Base-by-base conservation (phyloP, 2,329 filamentous ascomycete species). In the Verticillium nonalfalfae region DNA sequence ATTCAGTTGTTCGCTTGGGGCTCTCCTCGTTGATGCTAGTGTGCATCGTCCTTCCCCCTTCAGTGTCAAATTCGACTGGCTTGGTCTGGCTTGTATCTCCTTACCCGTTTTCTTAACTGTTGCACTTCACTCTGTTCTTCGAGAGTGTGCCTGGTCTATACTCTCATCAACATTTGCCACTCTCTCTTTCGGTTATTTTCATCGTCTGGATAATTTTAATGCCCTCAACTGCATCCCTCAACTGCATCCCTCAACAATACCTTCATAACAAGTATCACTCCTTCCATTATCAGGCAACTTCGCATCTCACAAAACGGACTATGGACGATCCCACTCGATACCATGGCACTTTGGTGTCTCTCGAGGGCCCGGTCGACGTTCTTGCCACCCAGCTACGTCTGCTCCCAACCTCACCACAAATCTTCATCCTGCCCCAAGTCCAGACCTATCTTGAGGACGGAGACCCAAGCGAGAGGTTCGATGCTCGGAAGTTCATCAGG, bases 361-460 rank as follows among this genome's bases (percentile, higher is more conserved):
- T 89, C 61, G 86, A 88, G 68, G 86, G 86, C 6, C 77, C 83
- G 36, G 67, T 72, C 31, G 80, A 86, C 56, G 74, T 77, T 35
- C 76, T 88, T 35, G 79, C 81, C 31, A 86, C 83, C 3, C 86
- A 89, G 66, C 73, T 88, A 45, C 80, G 80, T 56, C 77, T 88
- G 3, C 78, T 89, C 11, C 86, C 86, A 9, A 78, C 77, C 3
- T 88, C 84, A 1, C 73, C 81, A 0, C 81, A 86, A 61, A 80
- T 88, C 40, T 71, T 87, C 31, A 77, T 87, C 39, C 73, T 89
- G 1, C 85, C 85, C 0, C 72, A 73, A 36, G 65, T 85, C n/a
- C 72, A 80, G 62, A 74, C 76, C 38, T 85, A 84, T 63, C 64
- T 82, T 33, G 68, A 72, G 18, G 66, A 66, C 6, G 68, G 75